Percentiles rank a stretch among this genome's conserved stretches.
Evolutionary conservation across 176 grass and related monocot species (phyloP).

Genomic region (Oryza nivara): DNA sequence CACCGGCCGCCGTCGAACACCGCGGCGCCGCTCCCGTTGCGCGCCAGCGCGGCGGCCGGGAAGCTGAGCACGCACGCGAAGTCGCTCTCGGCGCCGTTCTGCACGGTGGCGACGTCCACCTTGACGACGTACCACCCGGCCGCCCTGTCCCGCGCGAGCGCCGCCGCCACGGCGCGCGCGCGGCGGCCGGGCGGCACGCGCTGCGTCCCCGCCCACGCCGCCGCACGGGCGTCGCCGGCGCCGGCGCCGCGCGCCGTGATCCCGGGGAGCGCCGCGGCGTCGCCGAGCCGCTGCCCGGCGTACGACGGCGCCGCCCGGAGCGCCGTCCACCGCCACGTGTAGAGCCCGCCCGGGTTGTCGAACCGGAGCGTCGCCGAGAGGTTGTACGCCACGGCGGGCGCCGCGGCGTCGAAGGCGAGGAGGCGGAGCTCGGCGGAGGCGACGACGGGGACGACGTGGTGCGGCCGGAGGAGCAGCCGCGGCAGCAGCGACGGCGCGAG

Average conservation of each 20-base stretch:
- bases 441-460: slow-evolving; percentile 31
- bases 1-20: slow-evolving; percentile 43
- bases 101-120: slow-evolving; percentile 23
- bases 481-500: slow-evolving; percentile 34
- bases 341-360: not conserved
- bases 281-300: slow-evolving; percentile 35
- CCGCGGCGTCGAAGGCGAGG: slow-evolving; percentile 11
- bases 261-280: slow-evolving; percentile 10
- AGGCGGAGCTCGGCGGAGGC: slow-evolving; percentile 27
- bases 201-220: slow-evolving; percentile 38
- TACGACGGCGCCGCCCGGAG: slow-evolving; percentile 28
- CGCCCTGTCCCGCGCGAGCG: slow-evolving; percentile 23
- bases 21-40: not conserved
- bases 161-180: slow-evolving; percentile 8
- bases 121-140: slow-evolving; percentile 19
- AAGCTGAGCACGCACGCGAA: slow-evolving; percentile 46
- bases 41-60: not conserved
- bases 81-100: slow-evolving; percentile 32
- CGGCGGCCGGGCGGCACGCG: slow-evolving; percentile 19
- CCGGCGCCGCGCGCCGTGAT: not conserved
- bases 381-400: slow-evolving; percentile 29
- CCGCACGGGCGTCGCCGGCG: not conserved
- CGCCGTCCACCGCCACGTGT: slow-evolving; percentile 34
- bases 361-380: slow-evolving; percentile 37
- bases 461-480: slow-evolving; percentile 39